These are phyloP conservation scores for Trametes gibbosa DNA, from an alignment of 768 basidiomycete genomes.

Conservation along the genomic window DNA sequence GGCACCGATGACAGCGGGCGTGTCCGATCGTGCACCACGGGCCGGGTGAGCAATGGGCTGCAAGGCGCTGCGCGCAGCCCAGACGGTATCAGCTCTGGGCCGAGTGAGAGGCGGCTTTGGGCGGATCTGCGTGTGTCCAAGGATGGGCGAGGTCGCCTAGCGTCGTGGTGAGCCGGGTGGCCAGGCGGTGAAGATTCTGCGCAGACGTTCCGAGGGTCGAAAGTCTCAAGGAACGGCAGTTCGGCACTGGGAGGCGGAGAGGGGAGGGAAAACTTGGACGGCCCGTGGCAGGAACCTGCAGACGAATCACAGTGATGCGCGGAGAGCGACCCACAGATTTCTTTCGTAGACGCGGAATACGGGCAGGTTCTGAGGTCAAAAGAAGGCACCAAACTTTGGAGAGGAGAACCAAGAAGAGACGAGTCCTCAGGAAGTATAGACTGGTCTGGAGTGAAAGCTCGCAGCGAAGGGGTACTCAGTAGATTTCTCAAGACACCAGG, in stretches of 20 bases:
- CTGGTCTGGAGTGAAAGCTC: slow-evolving; percentile 8
- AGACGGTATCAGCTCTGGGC: slow-evolving; percentile 8
- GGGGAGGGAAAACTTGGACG: not conserved
- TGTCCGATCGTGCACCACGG: slow-evolving; percentile 7
- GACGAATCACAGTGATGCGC: too few species aligned
- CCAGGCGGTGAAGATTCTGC: slow-evolving; percentile 2
- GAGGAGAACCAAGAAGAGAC: slow-evolving; percentile 5
- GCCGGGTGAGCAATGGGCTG: slow-evolving; percentile 13
- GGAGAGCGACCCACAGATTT: too few species aligned
- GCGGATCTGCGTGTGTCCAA: slow-evolving; percentile 14
- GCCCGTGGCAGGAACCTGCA: not conserved
- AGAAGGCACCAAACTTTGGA: not conserved
- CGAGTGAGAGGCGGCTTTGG: slow-evolving; percentile 5
- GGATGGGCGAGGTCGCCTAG: not conserved
- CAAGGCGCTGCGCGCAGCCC: slow-evolving; percentile 15
- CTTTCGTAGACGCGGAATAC: not conserved
- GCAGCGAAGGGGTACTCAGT: slow-evolving; percentile 13
- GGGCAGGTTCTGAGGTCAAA: not conserved
- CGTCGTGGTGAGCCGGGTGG: not conserved
- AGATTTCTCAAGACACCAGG: slow-evolving; percentile 6
- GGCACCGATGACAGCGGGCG: slow-evolving; percentile 3
- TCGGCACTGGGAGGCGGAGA: slow-evolving; percentile 14
- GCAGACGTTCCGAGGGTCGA: not conserved
- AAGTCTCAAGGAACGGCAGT: slow-evolving; percentile 1
- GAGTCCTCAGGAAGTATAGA: not conserved